Conservation (phyloP, 2,329 filamentous ascomycete genomes). For the Penicillium sp. region DNA sequence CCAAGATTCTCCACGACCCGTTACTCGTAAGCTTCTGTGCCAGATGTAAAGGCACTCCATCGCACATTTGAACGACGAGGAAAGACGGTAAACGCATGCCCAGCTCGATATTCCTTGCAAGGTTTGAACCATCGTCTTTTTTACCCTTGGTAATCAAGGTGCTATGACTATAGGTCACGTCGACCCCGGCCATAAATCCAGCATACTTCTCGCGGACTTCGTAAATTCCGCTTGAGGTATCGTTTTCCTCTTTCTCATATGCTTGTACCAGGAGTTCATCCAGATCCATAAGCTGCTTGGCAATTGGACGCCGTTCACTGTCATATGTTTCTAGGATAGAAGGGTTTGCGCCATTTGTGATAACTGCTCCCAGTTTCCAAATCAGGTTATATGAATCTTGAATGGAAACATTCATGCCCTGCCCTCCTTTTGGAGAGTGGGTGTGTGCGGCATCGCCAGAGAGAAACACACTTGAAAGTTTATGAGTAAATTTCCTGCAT, state of each 20-base stretch:
- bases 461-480: slow-evolving; percentile 8
- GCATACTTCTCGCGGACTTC: slow-evolving; percentile 10
- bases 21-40: no score
- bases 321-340: slow-evolving; percentile 51
- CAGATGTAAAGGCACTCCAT: no score
- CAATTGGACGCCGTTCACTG: slow-evolving; percentile 49
- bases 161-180: slow-evolving; percentile 7
- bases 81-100: no score
- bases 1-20: no score
- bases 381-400: slow-evolving; percentile 60
- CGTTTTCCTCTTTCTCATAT: slow-evolving; percentile 2
- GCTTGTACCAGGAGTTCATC: slow-evolving; percentile 7
- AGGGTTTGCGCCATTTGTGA: slow-evolving; percentile 40
- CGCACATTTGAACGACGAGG: no score
- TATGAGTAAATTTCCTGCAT: no score
- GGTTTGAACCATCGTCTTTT: no score
- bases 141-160: neutral
- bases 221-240: neutral
- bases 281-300: slow-evolving; percentile 21
- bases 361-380: slow-evolving; percentile 55
- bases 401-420: slow-evolving; percentile 51
- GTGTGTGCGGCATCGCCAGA: slow-evolving; percentile 38
- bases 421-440: slow-evolving; percentile 67
- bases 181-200: slow-evolving; percentile 15
- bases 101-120: no score